Base-by-base conservation (phyloP, 2,329 filamentous ascomycete species). In the Lachnellula suecica region DNA sequence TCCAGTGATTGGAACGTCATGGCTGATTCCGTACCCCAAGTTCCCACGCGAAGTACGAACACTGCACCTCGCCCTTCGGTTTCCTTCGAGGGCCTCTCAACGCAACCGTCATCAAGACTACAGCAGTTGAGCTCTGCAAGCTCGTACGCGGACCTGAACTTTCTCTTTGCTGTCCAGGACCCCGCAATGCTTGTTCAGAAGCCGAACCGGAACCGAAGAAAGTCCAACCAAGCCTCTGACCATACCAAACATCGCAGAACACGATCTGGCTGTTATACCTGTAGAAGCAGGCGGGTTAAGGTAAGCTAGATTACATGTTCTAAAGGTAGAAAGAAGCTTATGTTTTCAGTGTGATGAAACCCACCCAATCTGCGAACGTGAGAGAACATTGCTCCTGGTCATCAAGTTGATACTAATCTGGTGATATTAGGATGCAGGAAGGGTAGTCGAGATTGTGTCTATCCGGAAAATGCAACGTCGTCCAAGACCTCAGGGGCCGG, bases 181-280 rank as follows among this genome's bases (percentile, higher is more conserved):
- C 49, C 58, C 44, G 51, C 51, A 34, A 68, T 68, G 64, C 52
- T 59, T 42, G 55, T 52, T 19, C 61, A 59, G 20, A 66, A 64
- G 23, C 51, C 63, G 4, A 62, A 54, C 37, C 53, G 63, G 38
- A 64, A 61, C 52, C 57, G 65, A 44, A 63, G 63, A 34, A 67
- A 65, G 52, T 59, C 62, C 13, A 60, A 44, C 19, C 59, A 62
- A 41, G 53, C 54, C 44, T 51, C 57, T 40, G 64, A 67, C n/a
- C 59, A 64, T 65, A 88, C 95, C 61, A 97, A 97, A 71, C 93
- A 97, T 69, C 87, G 92, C 56, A 84, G 94, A 61, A 97, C 94
- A 40, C 82, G 94, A 63, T 97, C 91, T 58, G 94, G 94, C 24
- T 99, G 94, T 73, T 97, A 83, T 67, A 97, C 92, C 43, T 99